Evolutionary conservation across 1,139 yeast species (phyloP).

Genomic region (Kodamaea plutei): DNA sequence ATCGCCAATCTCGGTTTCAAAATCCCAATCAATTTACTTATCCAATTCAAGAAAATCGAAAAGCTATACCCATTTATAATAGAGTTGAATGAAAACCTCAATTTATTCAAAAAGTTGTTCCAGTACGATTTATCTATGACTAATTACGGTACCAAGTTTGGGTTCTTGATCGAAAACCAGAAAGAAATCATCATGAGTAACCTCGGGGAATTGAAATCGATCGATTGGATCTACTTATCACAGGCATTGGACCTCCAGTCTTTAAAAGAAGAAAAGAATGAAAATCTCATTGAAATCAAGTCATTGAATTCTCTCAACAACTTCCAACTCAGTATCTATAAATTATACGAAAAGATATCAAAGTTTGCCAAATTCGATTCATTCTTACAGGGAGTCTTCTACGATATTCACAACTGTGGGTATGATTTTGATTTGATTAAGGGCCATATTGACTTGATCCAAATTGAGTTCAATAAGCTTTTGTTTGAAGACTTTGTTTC

Average conservation of each 20-base stretch:
- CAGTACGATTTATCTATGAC: slow-evolving; percentile 15
- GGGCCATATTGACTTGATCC: slow-evolving; percentile 29
- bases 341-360: slow-evolving; percentile 27
- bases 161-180: slow-evolving; percentile 39
- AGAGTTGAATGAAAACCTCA: slow-evolving; percentile 44
- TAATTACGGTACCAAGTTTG: slow-evolving; percentile 33
- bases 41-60: slow-evolving; percentile 41
- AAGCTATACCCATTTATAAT: slow-evolving; percentile 57
- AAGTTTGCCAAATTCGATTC: slow-evolving; percentile 26
- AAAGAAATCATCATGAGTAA: slow-evolving; percentile 26
- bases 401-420: slow-evolving; percentile 23
- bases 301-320: slow-evolving; percentile 35
- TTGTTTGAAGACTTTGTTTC: slow-evolving; percentile 40
- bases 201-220: slow-evolving; percentile 23
- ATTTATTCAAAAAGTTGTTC: slow-evolving; percentile 27
- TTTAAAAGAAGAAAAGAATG: slow-evolving; percentile 11
- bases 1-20: slow-evolving; percentile 51
- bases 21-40: slow-evolving; percentile 42
- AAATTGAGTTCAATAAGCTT: slow-evolving; percentile 36
- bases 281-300: slow-evolving; percentile 33
- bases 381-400: slow-evolving; percentile 14
- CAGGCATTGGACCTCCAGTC: slow-evolving; percentile 44
- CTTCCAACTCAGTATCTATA: slow-evolving; percentile 34
- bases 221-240: slow-evolving; percentile 55
- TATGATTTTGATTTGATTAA: slow-evolving; percentile 21